Base-by-base conservation (phyloP, 306 rosid genomes). In the Styphnolobium japonicum region DNA sequence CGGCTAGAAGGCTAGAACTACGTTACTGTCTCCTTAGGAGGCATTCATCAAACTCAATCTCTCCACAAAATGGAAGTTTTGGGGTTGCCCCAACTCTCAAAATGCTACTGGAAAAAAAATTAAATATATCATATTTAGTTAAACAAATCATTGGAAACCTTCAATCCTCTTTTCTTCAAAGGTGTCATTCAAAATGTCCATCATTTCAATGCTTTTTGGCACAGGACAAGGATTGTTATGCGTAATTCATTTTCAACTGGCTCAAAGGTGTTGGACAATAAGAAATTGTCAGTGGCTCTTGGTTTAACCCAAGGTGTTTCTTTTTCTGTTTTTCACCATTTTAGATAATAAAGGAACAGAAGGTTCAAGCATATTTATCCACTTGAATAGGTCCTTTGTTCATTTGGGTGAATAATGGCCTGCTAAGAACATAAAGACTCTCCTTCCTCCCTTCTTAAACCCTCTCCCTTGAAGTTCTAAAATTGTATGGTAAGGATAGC, bases 21-120 rank as follows among this genome's bases (percentile, higher is more conserved):
- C n/a, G n/a, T n/a, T n/a, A n/a, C n/a, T 37, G 71, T 63, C n/a
- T 69, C 75, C 60, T 80, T 53, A 40, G 22, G n/a, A 34, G 52
- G 65, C 71, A 75, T 34, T 45, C 81, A 8, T 40, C 12, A 67
- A 58, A 58, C n/a, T 39, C 31, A 29, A 29, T 60, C 58, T 69
- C 43, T 37, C 15, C 37, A 40, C 42, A n/a, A 27, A 23, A 10
- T 31, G 21, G 43, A 67, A 60, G 42, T n/a, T 68, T 58, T 68
- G 10, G 45, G 75, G 46, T 57, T 40, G 73, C 67, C 14, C 29
- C 11, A 64, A 61, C 75, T 31, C 78, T 49, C 66, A 52, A 11
- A 75, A n/a, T 53, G 48, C n/a, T 2, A 15, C 9, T 7, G 19
- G 42, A 22, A 70, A 39, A 27, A 58, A 56, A 31, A n/a, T n/a